Base-by-base conservation (phyloP, 768 basidiomycete genomes). In the Leccinum subgranulosum region DNA sequence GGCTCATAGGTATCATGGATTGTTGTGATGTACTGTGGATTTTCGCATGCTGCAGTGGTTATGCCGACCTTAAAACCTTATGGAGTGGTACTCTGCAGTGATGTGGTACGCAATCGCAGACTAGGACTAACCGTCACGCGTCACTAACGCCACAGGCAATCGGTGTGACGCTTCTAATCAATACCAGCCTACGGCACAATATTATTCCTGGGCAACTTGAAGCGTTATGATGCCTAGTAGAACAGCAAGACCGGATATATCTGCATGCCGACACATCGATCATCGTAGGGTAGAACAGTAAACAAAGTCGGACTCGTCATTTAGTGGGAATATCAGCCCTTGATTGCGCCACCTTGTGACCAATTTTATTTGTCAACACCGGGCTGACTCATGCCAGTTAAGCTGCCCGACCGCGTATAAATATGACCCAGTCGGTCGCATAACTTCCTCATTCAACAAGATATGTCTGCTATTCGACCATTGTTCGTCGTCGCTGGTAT, bases 201-300 rank as follows among this genome's bases (percentile, higher is more conserved):
- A 23, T 73, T 94, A 94, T 73, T 71, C 83, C 6, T 94, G 90
- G 90, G 91, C 86, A 25, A 31, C 31, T 12, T 31, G 29, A 31
- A 11, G 70, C 76, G 73, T 56, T 82, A 81, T 68, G 82, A 88
- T 58, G 25, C 74, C 34, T 88, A 77, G 77, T 77, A 84, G 66
- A 87, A 90, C 71, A 88, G 86, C 80, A 92, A 92, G 75, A 90
- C 83, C n/a, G 90, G 85, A 33, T 89, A 90, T 64, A 65, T 86
- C 46, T 73, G n/a, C 71, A 72, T 46, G 70, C 66, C 36, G 50
- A 31, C 31, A 31, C 31, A 31, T 4, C 4, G 31, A 31, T 31
- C 31, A 31, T 31, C 31, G 31, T 31, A 31, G 12, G 31, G 34
- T 36, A 36, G 34, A 15, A 36, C n/a, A 23, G 23, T 14, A 39